Evolutionary conservation across 1,284 basidiomycete species (phyloP), one percentile per base, ranked within the genome.

Genomic region (Apiotrichum mycotoxinovorans): DNA sequence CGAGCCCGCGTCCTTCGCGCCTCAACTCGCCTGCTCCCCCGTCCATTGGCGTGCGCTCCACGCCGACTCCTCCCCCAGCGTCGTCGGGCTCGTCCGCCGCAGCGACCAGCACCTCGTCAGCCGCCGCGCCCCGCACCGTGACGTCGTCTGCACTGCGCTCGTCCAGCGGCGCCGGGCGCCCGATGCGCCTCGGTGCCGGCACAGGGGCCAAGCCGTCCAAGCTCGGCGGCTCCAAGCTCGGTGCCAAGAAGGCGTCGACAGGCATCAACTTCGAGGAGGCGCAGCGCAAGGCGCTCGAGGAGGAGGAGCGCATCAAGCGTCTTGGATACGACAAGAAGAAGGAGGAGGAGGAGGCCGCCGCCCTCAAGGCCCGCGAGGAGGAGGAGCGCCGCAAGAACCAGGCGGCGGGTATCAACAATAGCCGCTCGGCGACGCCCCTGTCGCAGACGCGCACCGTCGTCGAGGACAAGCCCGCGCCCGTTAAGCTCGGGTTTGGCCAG

Each of bases 201-300:
- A 35, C 49, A 1, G 68, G 78, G 1, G 68, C 78, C 33, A 60
- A 66, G 41, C 50, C 69, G 14, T 48, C 66, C 38, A 93, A 90
- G 69, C 86, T 68, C n/a, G 58, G 58, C 18, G 55, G 52, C 10
- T 73, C 75, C 52, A 79, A 79, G 41, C 82, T 95, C 0, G 93
- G 92, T 22, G 92, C 91, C 17, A 87, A 89, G 71, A 93, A 91
- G 74, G 80, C 80, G 5, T 81, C 88, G 0, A 83, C 79, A 0
- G 83, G 86, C 2, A 86, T 96, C 63, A 86, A 96, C 77, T 97
- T 96, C 73, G 93, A 88, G 46, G 90, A 91, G 67, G 93, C 91
- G 0, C 91, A 96, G 75, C 81, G 86, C 33, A 88, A 88, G 67
- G 93, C 93, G 0, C 71, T 83, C 22, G 91, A 91, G 69, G 93